A percentile compares a stretch with the other conserved stretches of the same genome.
Conservation (phyloP, 192 early-diverging fungal genomes). For the Rhizophagus sp. region DNA sequence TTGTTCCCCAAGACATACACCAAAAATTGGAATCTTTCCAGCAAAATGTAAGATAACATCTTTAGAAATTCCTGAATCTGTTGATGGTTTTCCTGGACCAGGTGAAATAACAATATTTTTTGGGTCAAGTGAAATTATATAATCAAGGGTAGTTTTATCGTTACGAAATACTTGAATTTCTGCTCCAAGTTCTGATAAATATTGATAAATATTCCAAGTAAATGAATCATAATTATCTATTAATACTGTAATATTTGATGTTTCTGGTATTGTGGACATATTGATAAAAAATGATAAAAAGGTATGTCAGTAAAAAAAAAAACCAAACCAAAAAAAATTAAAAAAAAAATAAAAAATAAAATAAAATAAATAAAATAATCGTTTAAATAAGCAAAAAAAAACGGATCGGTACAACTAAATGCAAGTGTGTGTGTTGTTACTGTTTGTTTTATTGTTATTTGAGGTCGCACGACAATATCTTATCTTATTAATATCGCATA, state of each 20-base stretch:
- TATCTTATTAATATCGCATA: too few relatives aligned
- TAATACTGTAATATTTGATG: slow-evolving; percentile 60
- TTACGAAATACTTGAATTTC: slow-evolving; percentile 92
- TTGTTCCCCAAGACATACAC: slow-evolving; percentile 97
- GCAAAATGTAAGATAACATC: slow-evolving; percentile 84
- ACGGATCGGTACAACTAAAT: too few relatives aligned
- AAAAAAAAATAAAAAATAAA: too few relatives aligned
- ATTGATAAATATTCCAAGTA: slow-evolving; percentile 99
- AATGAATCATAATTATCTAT: slow-evolving; percentile 99
- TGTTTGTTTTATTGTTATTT: too few relatives aligned
- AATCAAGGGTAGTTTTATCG: slow-evolving; percentile 87
- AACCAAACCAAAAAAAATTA: too few relatives aligned
- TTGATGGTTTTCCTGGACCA: slow-evolving; percentile 91
- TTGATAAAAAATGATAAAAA: not conserved
- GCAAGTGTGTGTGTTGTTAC: too few relatives aligned
- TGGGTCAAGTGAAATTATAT: slow-evolving; percentile 80
- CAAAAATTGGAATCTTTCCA: slow-evolving; percentile 95
- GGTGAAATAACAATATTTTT: slow-evolving; percentile 96
- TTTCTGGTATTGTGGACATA: not conserved
- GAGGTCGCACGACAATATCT: too few relatives aligned
- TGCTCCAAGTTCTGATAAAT: slow-evolving; percentile 86
- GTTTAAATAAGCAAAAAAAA: too few relatives aligned
- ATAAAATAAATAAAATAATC: too few relatives aligned
- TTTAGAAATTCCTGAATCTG: slow-evolving; percentile 88
- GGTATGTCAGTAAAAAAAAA: too few relatives aligned